Percentiles rank a stretch among this genome's conserved stretches.
These are phyloP conservation scores for Ramaria rubella DNA, from an alignment of 768 basidiomycete genomes.

Conservation along the genomic window DNA sequence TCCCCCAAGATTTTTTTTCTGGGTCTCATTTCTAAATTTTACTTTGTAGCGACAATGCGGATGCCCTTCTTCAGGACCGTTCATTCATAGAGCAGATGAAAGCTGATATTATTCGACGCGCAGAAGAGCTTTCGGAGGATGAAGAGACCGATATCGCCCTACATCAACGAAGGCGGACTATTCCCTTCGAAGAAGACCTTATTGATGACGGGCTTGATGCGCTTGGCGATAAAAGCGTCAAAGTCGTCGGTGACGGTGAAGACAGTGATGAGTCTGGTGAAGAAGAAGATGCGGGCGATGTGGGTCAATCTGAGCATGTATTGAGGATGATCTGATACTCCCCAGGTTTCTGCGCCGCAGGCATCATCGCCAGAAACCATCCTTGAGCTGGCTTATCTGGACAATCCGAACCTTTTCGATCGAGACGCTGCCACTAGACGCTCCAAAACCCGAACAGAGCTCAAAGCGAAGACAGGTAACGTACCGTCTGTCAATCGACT, in stretches of 20 bases:
- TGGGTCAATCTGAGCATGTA: neutral
- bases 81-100: constrained; percentile 70
- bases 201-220: constrained; percentile 34
- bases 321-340: neutral
- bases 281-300: constrained; percentile 28
- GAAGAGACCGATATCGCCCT: constrained; percentile 46
- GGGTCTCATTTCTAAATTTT: constrained; percentile 6
- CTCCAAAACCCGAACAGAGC: constrained; percentile 55
- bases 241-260: constrained; percentile 56
- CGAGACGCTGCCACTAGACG: constrained; percentile 67
- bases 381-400: constrained; percentile 71
- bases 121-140: constrained; percentile 57
- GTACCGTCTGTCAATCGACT: neutral
- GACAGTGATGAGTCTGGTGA: constrained; percentile 36
- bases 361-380: constrained; percentile 45
- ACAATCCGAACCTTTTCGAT: constrained; percentile 69
- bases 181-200: constrained; percentile 47
- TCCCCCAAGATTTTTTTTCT: neutral
- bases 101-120: constrained; percentile 71
- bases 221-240: constrained; percentile 28
- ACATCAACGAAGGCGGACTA: constrained; percentile 23
- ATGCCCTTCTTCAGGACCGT: constrained; percentile 46
- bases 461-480: constrained; percentile 64
- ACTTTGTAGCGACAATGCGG: constrained; percentile 37
- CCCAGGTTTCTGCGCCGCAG: constrained; percentile 15